Percentiles rank a stretch among this genome's conserved stretches.
phyloP scores from a whole-genome alignment of 2,329 filamentous ascomycete species.

The Aspergillaceae sp. region DNA sequence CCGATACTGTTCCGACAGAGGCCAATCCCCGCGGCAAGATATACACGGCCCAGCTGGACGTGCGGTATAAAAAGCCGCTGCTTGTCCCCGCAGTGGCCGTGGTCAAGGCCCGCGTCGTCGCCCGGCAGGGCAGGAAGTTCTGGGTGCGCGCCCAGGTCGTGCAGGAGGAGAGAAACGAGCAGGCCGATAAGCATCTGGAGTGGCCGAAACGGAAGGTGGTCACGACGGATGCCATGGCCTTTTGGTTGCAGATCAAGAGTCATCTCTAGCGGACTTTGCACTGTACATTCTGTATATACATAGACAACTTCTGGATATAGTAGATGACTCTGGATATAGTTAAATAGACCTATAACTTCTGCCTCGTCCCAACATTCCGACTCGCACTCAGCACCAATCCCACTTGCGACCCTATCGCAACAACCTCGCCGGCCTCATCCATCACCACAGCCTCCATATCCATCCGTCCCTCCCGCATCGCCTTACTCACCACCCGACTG shows the following conservation, averaged over 20 bases:
- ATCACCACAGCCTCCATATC: slow-evolving; percentile 64
- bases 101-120: slow-evolving; percentile 29
- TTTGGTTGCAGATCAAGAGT: slow-evolving; percentile 28
- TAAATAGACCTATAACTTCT: slow-evolving; percentile 13
- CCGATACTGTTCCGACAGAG: slow-evolving; percentile 2
- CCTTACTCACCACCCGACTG: slow-evolving; percentile 55
- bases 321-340: background rate
- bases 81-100: slow-evolving; percentile 29
- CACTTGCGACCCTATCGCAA: slow-evolving; percentile 62
- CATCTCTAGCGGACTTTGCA: slow-evolving; percentile 2
- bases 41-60: slow-evolving; percentile 35
- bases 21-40: slow-evolving; percentile 21
- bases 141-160: slow-evolving; percentile 34
- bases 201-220: slow-evolving; percentile 26
- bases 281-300: slow-evolving; percentile 4
- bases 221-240: slow-evolving; percentile 33
- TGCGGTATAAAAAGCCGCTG: slow-evolving; percentile 33
- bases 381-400: slow-evolving; percentile 54
- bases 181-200: slow-evolving; percentile 19
- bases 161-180: slow-evolving; percentile 26
- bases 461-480: slow-evolving; percentile 61
- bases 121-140: slow-evolving; percentile 30
- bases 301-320: slow-evolving; percentile 1
- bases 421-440: slow-evolving; percentile 55
- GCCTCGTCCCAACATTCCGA: slow-evolving; percentile 51